Base-by-base conservation (phyloP, 208 protist genomes). In the Blastocrithidia nonstop region DNA sequence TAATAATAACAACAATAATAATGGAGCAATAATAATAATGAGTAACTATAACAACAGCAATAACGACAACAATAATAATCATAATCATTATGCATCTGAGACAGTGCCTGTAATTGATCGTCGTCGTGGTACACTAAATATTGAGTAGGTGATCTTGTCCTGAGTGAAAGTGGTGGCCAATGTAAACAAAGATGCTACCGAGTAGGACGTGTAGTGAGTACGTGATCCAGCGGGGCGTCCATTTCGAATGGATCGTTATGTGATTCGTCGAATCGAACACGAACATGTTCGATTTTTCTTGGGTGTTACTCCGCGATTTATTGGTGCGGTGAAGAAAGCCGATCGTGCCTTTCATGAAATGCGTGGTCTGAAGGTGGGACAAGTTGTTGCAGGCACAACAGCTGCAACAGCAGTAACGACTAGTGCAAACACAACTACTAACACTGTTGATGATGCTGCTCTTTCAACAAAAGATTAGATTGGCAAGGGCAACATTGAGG, bases 281-380 rank as follows among this genome's bases (percentile, higher is more conserved):
- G 68, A 86, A 48, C 68, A 69, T 0, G 57, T 81, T 20, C 76
- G 76, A 17, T 79, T 72, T 52, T 86, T 86, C 41, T 66, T 86
- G 23, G 76, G 76, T 13, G 66, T 81, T 9, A 76, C 76, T 2
- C 71, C 76, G 19, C 62, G 71, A 16, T 81, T 85, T 46, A 28
- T 73, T 4, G 66, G 70, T 7, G 60, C 77, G 55, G 64, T 78
- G 54, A 60, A 61, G 0, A 58, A 61, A 19, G 51, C 71, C 15
- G 67, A 73, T n/a, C n/a, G n/a, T n/a, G n/a, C n/a, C n/a, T n/a
- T n/a, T n/a, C n/a, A n/a, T n/a, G n/a, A n/a, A n/a, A n/a, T n/a
- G n/a, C n/a, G n/a, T n/a, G n/a, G n/a, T n/a, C n/a, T n/a, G n/a
- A n/a, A n/a, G n/a, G n/a, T n/a, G n/a, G n/a, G n/a, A n/a, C n/a